Evolutionary conservation across 108 stramenopile species (phyloP).

Genomic region (Schizochytrium sp.): DNA sequence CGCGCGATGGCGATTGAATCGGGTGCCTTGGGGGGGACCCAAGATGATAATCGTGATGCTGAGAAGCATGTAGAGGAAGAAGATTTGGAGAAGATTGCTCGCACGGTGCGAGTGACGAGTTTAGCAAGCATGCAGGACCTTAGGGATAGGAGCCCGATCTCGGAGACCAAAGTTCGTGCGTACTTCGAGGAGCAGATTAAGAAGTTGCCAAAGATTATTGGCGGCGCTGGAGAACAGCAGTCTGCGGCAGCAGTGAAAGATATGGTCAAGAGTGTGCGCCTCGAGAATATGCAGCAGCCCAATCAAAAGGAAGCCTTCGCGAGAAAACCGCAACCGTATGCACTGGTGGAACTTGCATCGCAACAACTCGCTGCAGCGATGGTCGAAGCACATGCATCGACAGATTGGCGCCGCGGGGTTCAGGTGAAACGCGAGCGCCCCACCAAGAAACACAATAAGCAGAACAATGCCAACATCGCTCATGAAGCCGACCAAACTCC

Average conservation of each 20-base stretch:
- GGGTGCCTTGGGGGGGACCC: not conserved
- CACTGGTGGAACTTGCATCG: conserved; percentile 41
- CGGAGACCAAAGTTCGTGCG: not conserved
- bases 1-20: not conserved
- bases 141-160: not conserved
- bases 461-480: not conserved
- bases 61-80: not conserved
- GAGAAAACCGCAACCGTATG: conserved; percentile 7
- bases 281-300: not conserved
- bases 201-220: not conserved
- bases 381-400: not conserved
- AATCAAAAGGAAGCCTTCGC: not conserved
- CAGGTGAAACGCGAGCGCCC: conserved; percentile 26
- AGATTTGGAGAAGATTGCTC: conserved; percentile 4
- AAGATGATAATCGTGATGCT: not conserved
- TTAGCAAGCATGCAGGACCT: not conserved
- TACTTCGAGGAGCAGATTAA: not conserved
- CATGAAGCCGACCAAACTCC: not conserved
- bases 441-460: not conserved
- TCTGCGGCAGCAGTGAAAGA: too few relatives aligned
- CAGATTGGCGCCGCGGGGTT: conserved; percentile 46
- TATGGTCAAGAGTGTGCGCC: too few relatives aligned
- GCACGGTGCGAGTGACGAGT: not conserved
- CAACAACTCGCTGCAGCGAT: not conserved
- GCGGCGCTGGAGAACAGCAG: not conserved